phyloP scores from a whole-genome alignment of 257 asterid genomes.

The Jacaranda mimosifolia region DNA sequence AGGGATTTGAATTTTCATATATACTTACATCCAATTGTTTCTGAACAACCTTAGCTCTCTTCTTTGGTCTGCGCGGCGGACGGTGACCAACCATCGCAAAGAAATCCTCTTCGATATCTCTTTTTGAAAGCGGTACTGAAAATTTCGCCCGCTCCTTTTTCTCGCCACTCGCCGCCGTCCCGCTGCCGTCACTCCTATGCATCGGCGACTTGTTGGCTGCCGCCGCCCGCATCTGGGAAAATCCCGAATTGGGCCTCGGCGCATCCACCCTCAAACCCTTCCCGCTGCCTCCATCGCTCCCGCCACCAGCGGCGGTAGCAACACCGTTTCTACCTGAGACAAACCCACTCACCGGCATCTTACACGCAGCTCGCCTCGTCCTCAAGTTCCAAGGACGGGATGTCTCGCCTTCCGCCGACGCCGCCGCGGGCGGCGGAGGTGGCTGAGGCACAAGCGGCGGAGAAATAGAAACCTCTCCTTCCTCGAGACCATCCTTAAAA shows the following conservation, averaged over 20 bases:
- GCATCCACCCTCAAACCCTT: constrained; percentile 49
- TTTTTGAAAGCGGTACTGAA: constrained; percentile 64
- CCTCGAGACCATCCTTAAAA: constrained; percentile 61
- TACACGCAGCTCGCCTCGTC: constrained; percentile 75
- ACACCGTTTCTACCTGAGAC: constrained; percentile 28
- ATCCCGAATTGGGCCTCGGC: constrained; percentile 41
- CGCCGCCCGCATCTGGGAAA: constrained; percentile 44
- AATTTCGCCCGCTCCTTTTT: constrained; percentile 67
- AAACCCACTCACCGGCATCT: constrained; percentile 41
- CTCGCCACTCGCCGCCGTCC: constrained; percentile 48
- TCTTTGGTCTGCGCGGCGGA: constrained; percentile 90
- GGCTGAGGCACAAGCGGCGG: constrained; percentile 40
- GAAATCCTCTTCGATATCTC: constrained; percentile 90
- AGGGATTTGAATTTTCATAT: neutral
- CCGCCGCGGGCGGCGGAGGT: constrained; percentile 43
- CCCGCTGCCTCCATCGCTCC: constrained; percentile 37
- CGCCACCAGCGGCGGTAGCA: constrained; percentile 25
- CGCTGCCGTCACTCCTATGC: constrained; percentile 45
- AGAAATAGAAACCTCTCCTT: constrained; percentile 43
- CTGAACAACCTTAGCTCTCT: constrained; percentile 69
- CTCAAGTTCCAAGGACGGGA: constrained; percentile 82
- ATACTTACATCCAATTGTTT: constrained; percentile 75
- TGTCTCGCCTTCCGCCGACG: constrained; percentile 35
- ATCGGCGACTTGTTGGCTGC: constrained; percentile 46
- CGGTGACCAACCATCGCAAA: constrained; percentile 64